These are phyloP conservation scores for Rhodomyrtus psidioides DNA, from an alignment of 441 rosid genomes.

Conservation along the genomic window DNA sequence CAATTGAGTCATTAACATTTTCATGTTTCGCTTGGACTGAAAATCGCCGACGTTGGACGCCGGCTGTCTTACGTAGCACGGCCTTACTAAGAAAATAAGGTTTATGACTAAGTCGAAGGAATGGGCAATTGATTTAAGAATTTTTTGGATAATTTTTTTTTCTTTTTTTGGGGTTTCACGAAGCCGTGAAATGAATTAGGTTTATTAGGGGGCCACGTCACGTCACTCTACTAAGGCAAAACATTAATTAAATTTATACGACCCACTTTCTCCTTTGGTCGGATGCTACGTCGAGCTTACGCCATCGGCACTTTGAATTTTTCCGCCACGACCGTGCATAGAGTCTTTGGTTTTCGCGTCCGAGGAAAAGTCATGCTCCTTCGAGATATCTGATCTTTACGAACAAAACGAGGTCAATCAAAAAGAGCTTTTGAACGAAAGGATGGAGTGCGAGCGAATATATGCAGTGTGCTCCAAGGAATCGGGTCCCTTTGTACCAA, in stretches of 20 bases:
- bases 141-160: no score
- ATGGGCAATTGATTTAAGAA: no score
- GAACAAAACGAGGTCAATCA: not conserved
- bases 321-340: not conserved
- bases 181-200: not conserved
- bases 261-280: no score
- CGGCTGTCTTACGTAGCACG: no score
- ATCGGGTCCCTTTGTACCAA: not conserved
- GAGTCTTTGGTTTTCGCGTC: not conserved
- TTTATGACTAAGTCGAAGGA: no score
- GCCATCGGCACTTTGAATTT: not conserved
- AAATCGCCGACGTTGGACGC: no score
- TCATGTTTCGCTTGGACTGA: no score
- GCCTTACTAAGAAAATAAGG: no score
- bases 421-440: not conserved
- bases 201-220: not conserved
- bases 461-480: not conserved
- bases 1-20: no score
- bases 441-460: not conserved
- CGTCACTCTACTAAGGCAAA: not conserved
- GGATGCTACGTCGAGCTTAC: not conserved
- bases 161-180: not conserved
- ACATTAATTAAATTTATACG: not conserved
- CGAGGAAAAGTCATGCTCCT: no score
- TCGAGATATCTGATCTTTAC: no score